Evolutionary conservation across 176 grass and related monocot species (phyloP), one percentile per base, ranked within the genome.

Genomic region (Saccharum spontaneum): DNA sequence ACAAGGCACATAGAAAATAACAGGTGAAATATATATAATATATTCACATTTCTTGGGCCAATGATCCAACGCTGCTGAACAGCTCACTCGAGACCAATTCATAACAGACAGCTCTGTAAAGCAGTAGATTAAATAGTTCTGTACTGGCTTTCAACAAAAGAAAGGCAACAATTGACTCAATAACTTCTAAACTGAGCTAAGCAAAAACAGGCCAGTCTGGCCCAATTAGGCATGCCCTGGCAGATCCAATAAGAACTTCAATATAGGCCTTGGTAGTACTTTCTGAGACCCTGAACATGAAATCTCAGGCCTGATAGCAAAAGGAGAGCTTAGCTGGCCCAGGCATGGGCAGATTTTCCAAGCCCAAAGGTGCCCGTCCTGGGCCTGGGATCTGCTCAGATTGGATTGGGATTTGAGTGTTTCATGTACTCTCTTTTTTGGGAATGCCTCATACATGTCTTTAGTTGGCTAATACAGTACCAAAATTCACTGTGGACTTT

Each of bases 391-490:
- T n/a, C 39, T 5, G 14, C 39, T 44, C 16, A 31, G 18, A 15
- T 28, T 60, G 40, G 22, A 39, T 17, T 67, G 63, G 41, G 38
- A 61, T 24, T 41, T 41, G 71, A 48, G 43, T 71, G 16, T 83
- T 7, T 49, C 85, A 1, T 34, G 3, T 24, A 18, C 65, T 15
- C 1, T 49, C 33, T 60, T 49, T 59, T 70, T 61, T 75, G 6
- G 48, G 60, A 22, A 37, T 75, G 81, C 30, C 23, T 18, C 43
- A 67, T 10, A 73, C 41, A 85, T 76, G 59, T 85, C 8, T 71
- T 50, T 50, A n/a, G 33, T 4, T 67, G 22, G 55, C 30, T 41
- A 66, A 13, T 26, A 28, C 10, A 39, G 18, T 37, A 59, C 33
- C 8, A 81, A 18, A 73, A 61, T 43, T 37, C 81, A 82, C 36